Evolutionary conservation across 371 early-diverging fungal species (phyloP).

Genomic region (Zancudomyces culisetae): DNA sequence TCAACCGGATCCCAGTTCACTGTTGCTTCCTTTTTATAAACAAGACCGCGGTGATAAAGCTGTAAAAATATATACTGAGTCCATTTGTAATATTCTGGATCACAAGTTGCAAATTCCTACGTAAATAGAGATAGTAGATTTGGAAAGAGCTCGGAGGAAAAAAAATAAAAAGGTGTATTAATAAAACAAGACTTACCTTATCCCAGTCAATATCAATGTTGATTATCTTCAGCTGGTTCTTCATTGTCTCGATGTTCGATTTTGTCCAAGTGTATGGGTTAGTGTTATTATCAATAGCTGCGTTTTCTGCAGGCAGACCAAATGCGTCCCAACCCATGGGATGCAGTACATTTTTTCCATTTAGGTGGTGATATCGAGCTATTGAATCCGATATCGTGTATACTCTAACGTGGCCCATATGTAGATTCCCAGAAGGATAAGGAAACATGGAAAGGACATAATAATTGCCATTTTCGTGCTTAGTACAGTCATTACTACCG

Average conservation of each 20-base stretch:
- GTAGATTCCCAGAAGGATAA: slow-evolving; percentile 80
- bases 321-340: slow-evolving; percentile 99
- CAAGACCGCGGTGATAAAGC: slow-evolving; percentile 54
- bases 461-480: slow-evolving; percentile 19
- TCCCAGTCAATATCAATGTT: slow-evolving; percentile 80
- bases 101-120: slow-evolving; percentile 66
- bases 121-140: background rate
- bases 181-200: slow-evolving; percentile 24
- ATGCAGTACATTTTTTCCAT: slow-evolving; percentile 43
- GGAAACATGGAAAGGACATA: slow-evolving; percentile 89
- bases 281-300: slow-evolving; percentile 72
- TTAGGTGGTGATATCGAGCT: slow-evolving; percentile 56
- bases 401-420: slow-evolving; percentile 89
- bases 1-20: slow-evolving; percentile 97
- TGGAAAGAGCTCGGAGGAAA: background rate
- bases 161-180: slow-evolving; percentile 1
- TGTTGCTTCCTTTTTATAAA: slow-evolving; percentile 69
- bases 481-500: background rate
- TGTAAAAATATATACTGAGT: slow-evolving; percentile 74
- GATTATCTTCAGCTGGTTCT: slow-evolving; percentile 50
- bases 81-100: slow-evolving; percentile 76
- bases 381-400: slow-evolving; percentile 80
- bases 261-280: slow-evolving; percentile 71
- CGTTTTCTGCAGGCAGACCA: slow-evolving; percentile 97
- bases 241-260: slow-evolving; percentile 63